Conservation (phyloP, 1,284 basidiomycete species). For the Rhodotorula sp. region DNA sequence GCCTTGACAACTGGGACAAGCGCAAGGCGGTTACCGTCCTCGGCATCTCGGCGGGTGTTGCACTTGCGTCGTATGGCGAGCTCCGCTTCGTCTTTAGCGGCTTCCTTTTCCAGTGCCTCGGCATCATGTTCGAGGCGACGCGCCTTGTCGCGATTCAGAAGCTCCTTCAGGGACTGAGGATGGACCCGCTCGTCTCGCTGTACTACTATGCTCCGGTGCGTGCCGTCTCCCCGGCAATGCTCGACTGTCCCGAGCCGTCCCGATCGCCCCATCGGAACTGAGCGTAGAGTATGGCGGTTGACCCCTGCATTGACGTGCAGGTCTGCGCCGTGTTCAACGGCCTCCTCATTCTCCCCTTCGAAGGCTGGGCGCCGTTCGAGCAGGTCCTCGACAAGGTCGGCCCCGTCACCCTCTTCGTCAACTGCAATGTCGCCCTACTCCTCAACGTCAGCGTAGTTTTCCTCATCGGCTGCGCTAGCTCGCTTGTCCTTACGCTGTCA, state of each 20-base stretch:
- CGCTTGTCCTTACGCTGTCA: slow-evolving; percentile 53
- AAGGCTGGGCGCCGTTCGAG: slow-evolving; percentile 55
- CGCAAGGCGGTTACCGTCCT: slow-evolving; percentile 49
- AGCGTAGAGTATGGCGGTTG: too few relatives aligned
- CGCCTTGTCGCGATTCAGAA: slow-evolving; percentile 47
- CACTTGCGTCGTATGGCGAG: slow-evolving; percentile 39
- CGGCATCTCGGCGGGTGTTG: slow-evolving; percentile 53
- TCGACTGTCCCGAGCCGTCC: slow-evolving; percentile 52
- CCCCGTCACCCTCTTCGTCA: slow-evolving; percentile 53
- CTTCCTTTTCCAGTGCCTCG: slow-evolving; percentile 44
- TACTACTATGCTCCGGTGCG: slow-evolving; percentile 49
- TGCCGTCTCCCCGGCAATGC: slow-evolving; percentile 53
- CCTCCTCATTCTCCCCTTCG: slow-evolving; percentile 53
- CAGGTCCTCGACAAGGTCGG: slow-evolving; percentile 52
- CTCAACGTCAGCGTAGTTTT: slow-evolving; percentile 56
- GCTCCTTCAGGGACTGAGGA: slow-evolving; percentile 46
- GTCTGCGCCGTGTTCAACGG: slow-evolving; percentile 55
- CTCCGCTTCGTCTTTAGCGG: slow-evolving; percentile 43
- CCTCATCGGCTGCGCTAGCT: slow-evolving; percentile 53
- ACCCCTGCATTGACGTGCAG: background rate
- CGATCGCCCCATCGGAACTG: slow-evolving; percentile 43
- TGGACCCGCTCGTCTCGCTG: slow-evolving; percentile 46
- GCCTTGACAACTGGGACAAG: slow-evolving; percentile 44
- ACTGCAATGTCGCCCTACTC: slow-evolving; percentile 55
- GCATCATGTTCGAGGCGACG: slow-evolving; percentile 46